These are phyloP conservation scores for Saccharomyces eubayanus DNA, from an alignment of 805 yeast genomes.

Conservation along the genomic window DNA sequence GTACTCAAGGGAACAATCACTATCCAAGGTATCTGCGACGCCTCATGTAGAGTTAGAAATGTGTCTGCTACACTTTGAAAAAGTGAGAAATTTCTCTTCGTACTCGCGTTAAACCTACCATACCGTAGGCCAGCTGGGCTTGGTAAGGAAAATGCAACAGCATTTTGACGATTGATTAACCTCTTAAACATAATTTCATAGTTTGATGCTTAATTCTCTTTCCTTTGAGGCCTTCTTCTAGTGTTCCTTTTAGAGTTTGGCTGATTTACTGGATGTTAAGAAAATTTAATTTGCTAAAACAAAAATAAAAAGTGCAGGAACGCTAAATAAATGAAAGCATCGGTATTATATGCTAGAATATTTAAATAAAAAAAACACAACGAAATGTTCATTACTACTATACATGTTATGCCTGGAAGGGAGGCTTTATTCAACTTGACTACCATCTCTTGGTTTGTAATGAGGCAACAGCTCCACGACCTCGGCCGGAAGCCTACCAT, in stretches of 20 bases:
- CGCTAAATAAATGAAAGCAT: not conserved
- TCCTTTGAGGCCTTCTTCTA: not conserved
- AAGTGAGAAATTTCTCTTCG: slow-evolving; percentile 9
- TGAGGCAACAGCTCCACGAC: slow-evolving; percentile 63
- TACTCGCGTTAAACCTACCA: not conserved
- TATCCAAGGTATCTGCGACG: slow-evolving; percentile 76
- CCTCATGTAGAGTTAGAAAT: slow-evolving; percentile 36
- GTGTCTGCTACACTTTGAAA: slow-evolving; percentile 20
- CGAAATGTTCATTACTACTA: not conserved
- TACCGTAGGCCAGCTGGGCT: not conserved
- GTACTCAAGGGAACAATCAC: slow-evolving; percentile 69
- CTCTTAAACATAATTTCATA: not conserved
- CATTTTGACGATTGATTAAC: not conserved
- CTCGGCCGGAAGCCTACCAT: slow-evolving; percentile 86
- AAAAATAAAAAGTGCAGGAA: not conserved
- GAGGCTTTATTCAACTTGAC: slow-evolving; percentile 47
- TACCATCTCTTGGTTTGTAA: slow-evolving; percentile 93
- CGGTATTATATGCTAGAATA: not conserved
- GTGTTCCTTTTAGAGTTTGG: not conserved
- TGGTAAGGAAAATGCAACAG: not conserved
- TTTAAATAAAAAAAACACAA: not conserved
- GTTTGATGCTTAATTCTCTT: not conserved
- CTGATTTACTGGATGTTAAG: not conserved
- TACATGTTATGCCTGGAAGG: not conserved
- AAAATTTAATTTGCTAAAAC: not conserved